Evolutionary conservation across 2,329 filamentous ascomycete genomes (phyloP).

Genomic region (Epichloe amarillans): DNA sequence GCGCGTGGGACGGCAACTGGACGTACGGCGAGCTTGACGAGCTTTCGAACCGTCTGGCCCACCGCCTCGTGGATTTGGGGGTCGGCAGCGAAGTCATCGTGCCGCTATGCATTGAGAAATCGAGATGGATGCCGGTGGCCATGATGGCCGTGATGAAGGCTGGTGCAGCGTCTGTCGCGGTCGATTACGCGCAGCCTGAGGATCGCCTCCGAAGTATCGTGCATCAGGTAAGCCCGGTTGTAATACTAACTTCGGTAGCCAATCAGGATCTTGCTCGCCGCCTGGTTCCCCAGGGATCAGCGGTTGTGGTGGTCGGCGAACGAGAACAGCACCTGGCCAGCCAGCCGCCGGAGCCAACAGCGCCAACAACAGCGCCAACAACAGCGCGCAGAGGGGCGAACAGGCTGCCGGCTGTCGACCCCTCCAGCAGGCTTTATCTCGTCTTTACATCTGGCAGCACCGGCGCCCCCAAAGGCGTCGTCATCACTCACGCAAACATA

Average conservation of each 20-base stretch:
- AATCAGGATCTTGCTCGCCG: constrained; percentile 10
- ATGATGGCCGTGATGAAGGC: constrained; percentile 16
- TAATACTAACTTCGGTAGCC: constrained; percentile 3
- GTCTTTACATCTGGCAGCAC: constrained; percentile 12
- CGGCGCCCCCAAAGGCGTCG: constrained; percentile 10
- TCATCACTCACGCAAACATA: constrained; percentile 7
- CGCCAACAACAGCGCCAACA: no score
- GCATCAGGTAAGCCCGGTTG: constrained; percentile 1
- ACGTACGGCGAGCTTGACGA: constrained; percentile 13
- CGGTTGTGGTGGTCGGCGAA: constrained; percentile 4
- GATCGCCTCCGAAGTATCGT: constrained; percentile 8
- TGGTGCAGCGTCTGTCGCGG: constrained; percentile 15
- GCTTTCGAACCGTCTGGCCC: constrained; percentile 10
- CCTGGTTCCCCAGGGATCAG: constrained; percentile 5
- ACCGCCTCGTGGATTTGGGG: not conserved
- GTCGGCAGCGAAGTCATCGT: constrained; percentile 7
- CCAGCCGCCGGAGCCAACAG: not conserved
- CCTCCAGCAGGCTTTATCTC: constrained; percentile 3
- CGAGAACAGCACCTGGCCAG: constrained; percentile 7
- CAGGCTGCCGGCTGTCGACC: constrained; percentile 27
- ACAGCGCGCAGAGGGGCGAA: not conserved
- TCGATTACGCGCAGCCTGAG: constrained; percentile 13
- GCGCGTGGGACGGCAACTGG: constrained; percentile 14
- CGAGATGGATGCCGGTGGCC: constrained; percentile 11
- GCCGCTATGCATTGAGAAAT: constrained; percentile 17